phyloP scores from a whole-genome alignment of 2,329 filamentous ascomycete genomes.

The Moelleriella libera region DNA sequence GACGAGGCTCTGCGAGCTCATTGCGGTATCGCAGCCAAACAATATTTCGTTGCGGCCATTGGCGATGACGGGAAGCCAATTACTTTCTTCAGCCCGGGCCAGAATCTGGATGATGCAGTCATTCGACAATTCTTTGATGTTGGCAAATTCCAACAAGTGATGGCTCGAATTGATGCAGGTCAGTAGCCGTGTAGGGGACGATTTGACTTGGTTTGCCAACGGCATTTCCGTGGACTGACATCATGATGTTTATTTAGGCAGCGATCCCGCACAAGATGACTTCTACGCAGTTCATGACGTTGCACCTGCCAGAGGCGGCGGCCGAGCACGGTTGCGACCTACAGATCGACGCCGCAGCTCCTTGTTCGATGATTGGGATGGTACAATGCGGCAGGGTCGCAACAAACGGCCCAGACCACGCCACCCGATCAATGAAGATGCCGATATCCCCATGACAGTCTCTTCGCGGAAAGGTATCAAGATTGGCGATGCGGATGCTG shows the following conservation, averaged over 20 bases:
- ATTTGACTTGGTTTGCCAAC: neutral
- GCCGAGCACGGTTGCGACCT: conserved; percentile 12
- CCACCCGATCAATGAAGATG: conserved; percentile 24
- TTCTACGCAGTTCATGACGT: conserved; percentile 12
- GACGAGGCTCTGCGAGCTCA: conserved; percentile 35
- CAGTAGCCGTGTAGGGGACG: conserved; percentile 5
- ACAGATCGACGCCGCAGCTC: conserved; percentile 16
- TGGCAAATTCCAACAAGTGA: conserved; percentile 24
- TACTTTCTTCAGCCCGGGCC: conserved; percentile 30
- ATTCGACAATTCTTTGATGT: conserved; percentile 32
- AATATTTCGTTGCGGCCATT: conserved; percentile 38
- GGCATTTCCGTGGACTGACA: neutral
- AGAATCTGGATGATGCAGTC: conserved; percentile 20
- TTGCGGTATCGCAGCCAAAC: conserved; percentile 34
- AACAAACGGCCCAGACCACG: conserved; percentile 17
- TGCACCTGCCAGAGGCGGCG: conserved; percentile 10
- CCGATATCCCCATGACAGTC: conserved; percentile 23
- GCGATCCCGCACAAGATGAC: conserved; percentile 19
- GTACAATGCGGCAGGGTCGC: conserved; percentile 11
- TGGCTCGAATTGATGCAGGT: conserved; percentile 25
- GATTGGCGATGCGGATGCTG: conserved; percentile 37
- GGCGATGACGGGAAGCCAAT: conserved; percentile 30
- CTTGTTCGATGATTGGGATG: conserved; percentile 17
- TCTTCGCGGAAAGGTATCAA: conserved; percentile 29
- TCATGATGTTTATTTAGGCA: conserved; percentile 10